Evolutionary conservation across 257 asterid genomes (phyloP).

Genomic region (Solanum chaucha): DNA sequence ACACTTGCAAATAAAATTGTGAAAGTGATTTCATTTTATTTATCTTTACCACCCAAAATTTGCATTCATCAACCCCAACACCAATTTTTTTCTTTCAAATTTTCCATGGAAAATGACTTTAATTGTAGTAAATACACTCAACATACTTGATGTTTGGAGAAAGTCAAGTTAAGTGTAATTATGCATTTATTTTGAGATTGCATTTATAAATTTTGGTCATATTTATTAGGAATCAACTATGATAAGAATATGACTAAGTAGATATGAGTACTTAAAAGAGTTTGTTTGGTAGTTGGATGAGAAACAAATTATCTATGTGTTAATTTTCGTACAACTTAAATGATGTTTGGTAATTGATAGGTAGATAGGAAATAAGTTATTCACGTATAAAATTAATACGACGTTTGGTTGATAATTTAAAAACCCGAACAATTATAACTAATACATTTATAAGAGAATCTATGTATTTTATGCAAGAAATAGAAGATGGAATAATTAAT

Average conservation of each 20-base stretch:
- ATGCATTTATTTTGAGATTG: not conserved
- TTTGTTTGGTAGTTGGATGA: not conserved
- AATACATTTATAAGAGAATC: not conserved
- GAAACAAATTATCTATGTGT: not conserved
- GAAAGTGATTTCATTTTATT: not conserved
- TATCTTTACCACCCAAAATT: not conserved
- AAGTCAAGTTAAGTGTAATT: not conserved
- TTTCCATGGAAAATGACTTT: not conserved
- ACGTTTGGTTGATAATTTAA: not conserved
- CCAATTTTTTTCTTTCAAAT: not conserved
- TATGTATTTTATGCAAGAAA: not conserved
- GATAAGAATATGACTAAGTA: not conserved
- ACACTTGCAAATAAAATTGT: not conserved
- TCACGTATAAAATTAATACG: no score
- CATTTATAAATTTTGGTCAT: not conserved
- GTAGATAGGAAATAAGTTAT: not conserved
- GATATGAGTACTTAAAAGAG: not conserved
- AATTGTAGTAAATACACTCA: not conserved
- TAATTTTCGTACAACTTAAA: not conserved
- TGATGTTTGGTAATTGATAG: not conserved
- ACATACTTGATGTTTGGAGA: not conserved
- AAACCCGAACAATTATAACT: not conserved
- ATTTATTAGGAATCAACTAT: not conserved
- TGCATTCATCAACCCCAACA: not conserved
- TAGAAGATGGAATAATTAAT: not conserved